Base-by-base conservation (phyloP, 2,329 filamentous ascomycete species). In the Leptographium procerum region DNA sequence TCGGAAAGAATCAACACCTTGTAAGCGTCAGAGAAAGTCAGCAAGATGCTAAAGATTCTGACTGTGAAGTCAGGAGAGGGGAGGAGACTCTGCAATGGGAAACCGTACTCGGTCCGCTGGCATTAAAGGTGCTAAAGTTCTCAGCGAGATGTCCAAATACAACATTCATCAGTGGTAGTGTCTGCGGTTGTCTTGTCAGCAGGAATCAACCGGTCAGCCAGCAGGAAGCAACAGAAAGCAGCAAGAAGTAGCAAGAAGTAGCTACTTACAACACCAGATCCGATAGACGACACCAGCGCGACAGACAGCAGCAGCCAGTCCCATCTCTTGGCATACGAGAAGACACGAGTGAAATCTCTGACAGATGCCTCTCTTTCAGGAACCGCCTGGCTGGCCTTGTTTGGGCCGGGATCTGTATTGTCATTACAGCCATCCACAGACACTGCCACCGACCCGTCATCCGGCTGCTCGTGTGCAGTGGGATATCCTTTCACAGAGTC, bases 141-240 rank as follows among this genome's bases (percentile, higher is more conserved):
- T 73, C 74, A 28, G 79, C 73, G 48, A 79, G 73, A 67, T 65
- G 69, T 75, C 79, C 80, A 65, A 83, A 83, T 16, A 83, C 71
- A 14, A 83, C 74, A 58, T 83, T 84, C 76, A 84, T 81, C 53
- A 85, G 64, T 0, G 82, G 82, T 52, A 84, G 67, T 1, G 81
- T 83, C 72, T 75, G 58, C 13, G 24, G 1, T n/a, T n/a, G n/a
- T n/a, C n/a, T n/a, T 33, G n/a, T 51, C 34, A 16, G 47, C 19
- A 34, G 4, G 33, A 40, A 22, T 36, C 26, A 34, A n/a, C 33
- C 10, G 31, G 16, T 16, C 6, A n/a, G 29, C 13, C 26, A 40
- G 29, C 29, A 28, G 45, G 29, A 24, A 52, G 67, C 70, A 55
- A n/a, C n/a, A n/a, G n/a, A n/a, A n/a, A n/a, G n/a, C n/a, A n/a